Evolutionary conservation across 208 protist genomes (phyloP).

Genomic region (Leishmania turanica): DNA sequence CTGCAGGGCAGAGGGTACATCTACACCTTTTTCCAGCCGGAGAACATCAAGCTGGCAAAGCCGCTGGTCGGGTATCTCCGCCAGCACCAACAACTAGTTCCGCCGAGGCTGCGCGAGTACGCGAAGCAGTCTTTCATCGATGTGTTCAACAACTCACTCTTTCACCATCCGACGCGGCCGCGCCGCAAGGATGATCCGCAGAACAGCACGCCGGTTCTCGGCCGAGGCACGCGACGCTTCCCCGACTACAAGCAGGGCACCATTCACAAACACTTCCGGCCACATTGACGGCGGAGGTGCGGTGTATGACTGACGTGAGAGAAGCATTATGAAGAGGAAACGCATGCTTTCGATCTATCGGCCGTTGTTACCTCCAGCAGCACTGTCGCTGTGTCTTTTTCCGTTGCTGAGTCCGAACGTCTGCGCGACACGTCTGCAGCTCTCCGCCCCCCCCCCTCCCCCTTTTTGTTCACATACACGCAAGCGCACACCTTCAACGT

Average conservation of each 20-base stretch:
- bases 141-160: constrained; percentile 73
- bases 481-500: not conserved
- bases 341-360: not conserved
- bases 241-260: constrained; percentile 73
- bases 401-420: not conserved
- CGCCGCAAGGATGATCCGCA: constrained; percentile 71
- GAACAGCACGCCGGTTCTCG: constrained; percentile 63
- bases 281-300: constrained; percentile 36
- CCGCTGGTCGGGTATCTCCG: constrained; percentile 80
- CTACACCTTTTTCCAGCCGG: constrained; percentile 89
- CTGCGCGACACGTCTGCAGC: not conserved
- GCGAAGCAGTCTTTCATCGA: constrained; percentile 79
- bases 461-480: not conserved
- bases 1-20: constrained; percentile 49
- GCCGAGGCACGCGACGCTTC: constrained; percentile 53
- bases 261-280: constrained; percentile 69
- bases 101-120: constrained; percentile 85
- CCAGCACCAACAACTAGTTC: constrained; percentile 74
- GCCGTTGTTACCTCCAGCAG: not conserved
- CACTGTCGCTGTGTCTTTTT: not conserved
- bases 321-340: not conserved
- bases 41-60: constrained; percentile 80
- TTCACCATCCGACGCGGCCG: constrained; percentile 77
- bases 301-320: not conserved
- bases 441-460: not conserved